phyloP scores from a whole-genome alignment of 768 basidiomycete genomes.

The Pholiota microspora region DNA sequence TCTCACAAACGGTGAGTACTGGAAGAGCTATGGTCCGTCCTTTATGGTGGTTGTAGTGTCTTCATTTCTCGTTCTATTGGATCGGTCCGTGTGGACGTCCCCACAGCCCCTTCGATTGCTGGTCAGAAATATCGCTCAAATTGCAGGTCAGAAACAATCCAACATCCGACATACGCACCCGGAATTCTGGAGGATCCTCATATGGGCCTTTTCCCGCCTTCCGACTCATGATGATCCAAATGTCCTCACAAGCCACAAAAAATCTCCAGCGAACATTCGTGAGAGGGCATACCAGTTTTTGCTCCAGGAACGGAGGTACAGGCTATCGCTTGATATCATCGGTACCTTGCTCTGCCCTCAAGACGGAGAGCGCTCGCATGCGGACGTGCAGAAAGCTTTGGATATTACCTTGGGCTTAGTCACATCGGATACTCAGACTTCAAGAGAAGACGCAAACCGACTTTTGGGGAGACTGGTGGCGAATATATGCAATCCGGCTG shows the following conservation, averaged over 20 bases:
- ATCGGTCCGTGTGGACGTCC: slow-evolving; percentile 14
- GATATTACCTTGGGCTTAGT: slow-evolving; percentile 3
- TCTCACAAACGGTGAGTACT: no score
- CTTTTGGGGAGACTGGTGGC: slow-evolving; percentile 1
- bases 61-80: slow-evolving; percentile 16
- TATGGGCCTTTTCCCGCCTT: slow-evolving; percentile 54
- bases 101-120: slow-evolving; percentile 13
- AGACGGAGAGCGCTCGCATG: slow-evolving; percentile 3
- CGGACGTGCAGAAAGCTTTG: slow-evolving; percentile 18
- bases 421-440: background rate
- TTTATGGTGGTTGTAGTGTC: slow-evolving; percentile 14
- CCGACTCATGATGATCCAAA: slow-evolving; percentile 11
- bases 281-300: slow-evolving; percentile 41
- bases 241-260: slow-evolving; percentile 10
- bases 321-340: slow-evolving; percentile 42
- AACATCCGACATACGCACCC: slow-evolving; percentile 10
- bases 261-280: slow-evolving; percentile 16
- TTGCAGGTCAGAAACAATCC: slow-evolving; percentile 1
- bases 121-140: slow-evolving; percentile 9
- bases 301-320: slow-evolving; percentile 43
- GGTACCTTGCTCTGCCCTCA: slow-evolving; percentile 30
- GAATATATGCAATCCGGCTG: background rate
- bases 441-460: background rate
- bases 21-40: slow-evolving; percentile 5
- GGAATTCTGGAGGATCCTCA: slow-evolving; percentile 47